Base-by-base conservation (phyloP, 1,284 basidiomycete species). In the Cryptococcus amylolentus region DNA sequence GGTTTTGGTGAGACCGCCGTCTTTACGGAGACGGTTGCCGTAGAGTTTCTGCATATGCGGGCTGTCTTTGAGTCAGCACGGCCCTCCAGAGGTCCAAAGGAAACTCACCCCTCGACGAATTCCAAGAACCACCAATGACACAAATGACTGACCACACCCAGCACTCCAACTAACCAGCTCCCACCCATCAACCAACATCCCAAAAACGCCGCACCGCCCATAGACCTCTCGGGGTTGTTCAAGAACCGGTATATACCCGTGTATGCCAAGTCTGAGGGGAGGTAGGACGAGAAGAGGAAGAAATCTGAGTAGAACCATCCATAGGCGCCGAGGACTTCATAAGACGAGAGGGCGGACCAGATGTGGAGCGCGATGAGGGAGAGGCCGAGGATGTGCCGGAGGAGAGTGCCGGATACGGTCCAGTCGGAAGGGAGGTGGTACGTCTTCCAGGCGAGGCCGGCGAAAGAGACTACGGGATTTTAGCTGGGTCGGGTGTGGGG, bases 281-380 rank as follows among this genome's bases (percentile, higher is more conserved):
- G 95, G 58, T 81, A 78, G 65, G 92, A 89, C 31, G 31, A 35
- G 65, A 91, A 86, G 73, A 97, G 88, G 82, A 98, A 98, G 78
- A 98, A 98, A 77, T 98, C 95, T 23, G 91, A 91, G 68, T 94
- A 97, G 78, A 95, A 92, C 93, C 93, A 97, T 88, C 88, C 91
- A 70, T 96, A 96, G 46, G 89, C 84, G 6, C 95, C 95, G 0
- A 98, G 83, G 16, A 94, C 95, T 69, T 96, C 88, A 76, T 87
- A 97, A 1, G 88, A 91, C 58, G 93, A 92, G 63, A 84, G 82
- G 1, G 91, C 88, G 0, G 92, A 88, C 95, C 95, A 98, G 35
- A 90, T 72, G 69, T 98, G 94, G 37, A 98, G 80, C 0, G 85
- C 87, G 49, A 98, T 84, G 45, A 98, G 82, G 13, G 93, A 89